phyloP scores from a whole-genome alignment of 2,329 filamentous ascomycete genomes.

The Alternaria angustiovoidea region DNA sequence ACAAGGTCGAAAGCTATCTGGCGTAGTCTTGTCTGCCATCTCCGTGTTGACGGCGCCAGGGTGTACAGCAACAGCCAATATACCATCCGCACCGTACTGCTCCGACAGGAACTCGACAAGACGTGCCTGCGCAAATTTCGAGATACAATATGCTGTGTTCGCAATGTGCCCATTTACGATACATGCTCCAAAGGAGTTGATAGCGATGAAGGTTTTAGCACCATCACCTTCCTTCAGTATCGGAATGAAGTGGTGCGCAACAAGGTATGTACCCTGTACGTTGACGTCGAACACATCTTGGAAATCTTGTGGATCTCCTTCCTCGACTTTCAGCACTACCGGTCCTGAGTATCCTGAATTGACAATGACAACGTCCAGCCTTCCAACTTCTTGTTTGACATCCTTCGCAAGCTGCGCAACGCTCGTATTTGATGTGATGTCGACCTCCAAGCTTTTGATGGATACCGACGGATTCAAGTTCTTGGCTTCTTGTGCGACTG shows the following conservation, averaged over 20 bases:
- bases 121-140: constrained; percentile 41
- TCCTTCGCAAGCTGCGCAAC: constrained; percentile 33
- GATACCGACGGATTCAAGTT: constrained; percentile 14
- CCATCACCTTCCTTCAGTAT: constrained; percentile 30
- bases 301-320: constrained; percentile 45
- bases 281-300: constrained; percentile 50
- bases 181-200: constrained; percentile 43
- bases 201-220: constrained; percentile 35
- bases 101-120: constrained; percentile 37
- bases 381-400: constrained; percentile 33
- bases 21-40: constrained; percentile 34
- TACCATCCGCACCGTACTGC: constrained; percentile 33
- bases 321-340: constrained; percentile 44
- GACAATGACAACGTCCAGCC: constrained; percentile 49
- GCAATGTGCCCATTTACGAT: constrained; percentile 52
- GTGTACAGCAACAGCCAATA: constrained; percentile 39
- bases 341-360: constrained; percentile 51
- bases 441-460: constrained; percentile 24
- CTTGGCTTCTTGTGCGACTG: constrained; percentile 21
- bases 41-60: constrained; percentile 43
- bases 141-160: constrained; percentile 46
- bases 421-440: constrained; percentile 39
- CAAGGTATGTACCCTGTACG: constrained; percentile 49
- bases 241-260: constrained; percentile 48
- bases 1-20: constrained; percentile 39